Percentiles rank a stretch among this genome's conserved stretches.
Conservation (phyloP, 352 stramenopile species). For the Phytophthora brassicae region DNA sequence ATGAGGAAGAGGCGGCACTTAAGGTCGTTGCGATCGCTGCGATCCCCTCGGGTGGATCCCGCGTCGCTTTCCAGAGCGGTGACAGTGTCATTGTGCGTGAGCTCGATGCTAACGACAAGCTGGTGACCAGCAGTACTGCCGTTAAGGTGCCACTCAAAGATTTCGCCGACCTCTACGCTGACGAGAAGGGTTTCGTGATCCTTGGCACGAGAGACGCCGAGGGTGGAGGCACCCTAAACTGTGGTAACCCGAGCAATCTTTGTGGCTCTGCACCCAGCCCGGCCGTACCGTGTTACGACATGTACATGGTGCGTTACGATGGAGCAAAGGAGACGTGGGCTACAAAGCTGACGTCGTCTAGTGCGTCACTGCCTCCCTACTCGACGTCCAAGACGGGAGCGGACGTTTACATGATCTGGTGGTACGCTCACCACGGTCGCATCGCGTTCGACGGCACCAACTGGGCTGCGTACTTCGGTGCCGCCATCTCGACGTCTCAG, state of each 20-base stretch:
- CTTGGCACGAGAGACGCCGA: constrained; percentile 50
- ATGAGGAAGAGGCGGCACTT: constrained; percentile 53
- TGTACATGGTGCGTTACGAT: constrained; percentile 63
- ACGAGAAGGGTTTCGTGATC: constrained; percentile 56
- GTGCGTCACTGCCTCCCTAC: constrained; percentile 44
- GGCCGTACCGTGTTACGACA: constrained; percentile 54
- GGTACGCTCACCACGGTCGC: constrained; percentile 60
- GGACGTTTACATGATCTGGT: constrained; percentile 63
- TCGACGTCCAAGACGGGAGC: constrained; percentile 38
- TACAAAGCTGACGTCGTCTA: constrained; percentile 51
- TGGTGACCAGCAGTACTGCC: constrained; percentile 37
- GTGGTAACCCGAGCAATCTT: constrained; percentile 54
- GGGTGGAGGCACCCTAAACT: constrained; percentile 60
- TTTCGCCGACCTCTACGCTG: constrained; percentile 60
- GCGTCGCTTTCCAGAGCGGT: constrained; percentile 57
- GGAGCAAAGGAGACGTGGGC: constrained; percentile 51
- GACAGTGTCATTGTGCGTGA: constrained; percentile 46
- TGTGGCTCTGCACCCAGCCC: constrained; percentile 44
- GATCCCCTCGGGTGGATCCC: constrained; percentile 45
- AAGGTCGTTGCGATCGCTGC: constrained; percentile 51
- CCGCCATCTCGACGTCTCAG: constrained; percentile 46
- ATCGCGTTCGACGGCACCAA: constrained; percentile 53
- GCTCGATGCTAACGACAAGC: constrained; percentile 49
- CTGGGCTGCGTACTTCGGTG: constrained; percentile 58
- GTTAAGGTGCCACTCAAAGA: constrained; percentile 46